Conservation (phyloP, 768 basidiomycete genomes). For the Suillus variegatus region DNA sequence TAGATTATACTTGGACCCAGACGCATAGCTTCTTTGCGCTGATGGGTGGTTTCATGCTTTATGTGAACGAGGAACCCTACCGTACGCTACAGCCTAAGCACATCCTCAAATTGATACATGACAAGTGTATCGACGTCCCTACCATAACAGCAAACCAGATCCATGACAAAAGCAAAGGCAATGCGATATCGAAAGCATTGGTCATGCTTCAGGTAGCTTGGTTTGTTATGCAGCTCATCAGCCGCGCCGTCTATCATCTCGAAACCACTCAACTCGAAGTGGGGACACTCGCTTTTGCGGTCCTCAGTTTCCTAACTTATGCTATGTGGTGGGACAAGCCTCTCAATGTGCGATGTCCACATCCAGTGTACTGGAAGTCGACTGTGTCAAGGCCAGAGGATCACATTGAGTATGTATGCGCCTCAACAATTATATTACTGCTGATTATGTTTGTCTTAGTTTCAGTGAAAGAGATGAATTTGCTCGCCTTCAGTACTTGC, state of each 20-base stretch:
- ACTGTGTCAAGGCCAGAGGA: not conserved
- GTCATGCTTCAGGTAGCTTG: constrained; percentile 35
- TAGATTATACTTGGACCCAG: not conserved
- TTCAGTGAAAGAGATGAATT: not conserved
- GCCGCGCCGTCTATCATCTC: constrained; percentile 23
- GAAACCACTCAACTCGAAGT: constrained; percentile 37
- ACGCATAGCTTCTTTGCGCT: constrained; percentile 7
- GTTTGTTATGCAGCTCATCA: constrained; percentile 36
- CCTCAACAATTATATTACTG: not conserved
- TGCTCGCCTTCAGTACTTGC: too few relatives aligned
- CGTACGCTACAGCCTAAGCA: not conserved
- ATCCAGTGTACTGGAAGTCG: not conserved
- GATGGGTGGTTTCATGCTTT: constrained; percentile 25
- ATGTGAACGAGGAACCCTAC: not conserved
- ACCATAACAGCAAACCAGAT: constrained; percentile 17
- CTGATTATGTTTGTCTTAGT: not conserved
- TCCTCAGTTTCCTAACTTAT: constrained; percentile 34
- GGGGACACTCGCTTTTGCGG: constrained; percentile 35
- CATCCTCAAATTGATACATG: not conserved
- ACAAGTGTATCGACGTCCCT: not conserved
- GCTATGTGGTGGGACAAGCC: constrained; percentile 43
- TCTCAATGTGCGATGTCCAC: constrained; percentile 28
- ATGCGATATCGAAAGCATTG: constrained; percentile 20
- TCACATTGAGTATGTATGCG: not conserved
- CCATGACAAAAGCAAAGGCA: constrained; percentile 32